phyloP scores from a whole-genome alignment of 2,329 filamentous ascomycete species.

The Fusarium pseudograminearum region DNA sequence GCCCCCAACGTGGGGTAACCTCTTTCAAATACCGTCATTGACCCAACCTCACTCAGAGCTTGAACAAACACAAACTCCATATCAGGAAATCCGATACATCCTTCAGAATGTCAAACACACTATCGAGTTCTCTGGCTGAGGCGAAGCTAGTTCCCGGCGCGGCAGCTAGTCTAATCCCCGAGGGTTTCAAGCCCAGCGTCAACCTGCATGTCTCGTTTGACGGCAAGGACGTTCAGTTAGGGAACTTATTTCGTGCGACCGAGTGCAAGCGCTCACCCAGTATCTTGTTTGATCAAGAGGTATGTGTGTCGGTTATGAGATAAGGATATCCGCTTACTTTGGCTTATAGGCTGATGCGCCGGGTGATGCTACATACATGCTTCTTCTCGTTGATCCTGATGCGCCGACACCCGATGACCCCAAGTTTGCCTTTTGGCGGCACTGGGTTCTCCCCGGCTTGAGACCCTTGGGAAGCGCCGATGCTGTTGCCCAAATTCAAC shows the following conservation, averaged over 20 bases:
- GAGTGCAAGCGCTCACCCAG: constrained; percentile 55
- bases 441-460: constrained; percentile 62
- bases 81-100: background rate
- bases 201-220: constrained; percentile 54
- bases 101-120: constrained; percentile 35
- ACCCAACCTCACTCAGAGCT: constrained; percentile 6
- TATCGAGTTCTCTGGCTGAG: constrained; percentile 51
- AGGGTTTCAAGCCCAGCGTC: constrained; percentile 57
- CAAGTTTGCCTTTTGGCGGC: constrained; percentile 67
- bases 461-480: constrained; percentile 47
- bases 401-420: constrained; percentile 67
- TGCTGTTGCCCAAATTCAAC: constrained; percentile 48
- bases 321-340: background rate
- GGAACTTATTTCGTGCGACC: constrained; percentile 56
- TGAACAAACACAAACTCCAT: background rate
- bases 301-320: fast-evolving
- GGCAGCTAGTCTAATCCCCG: constrained; percentile 56
- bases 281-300: constrained; percentile 54
- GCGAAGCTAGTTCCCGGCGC: constrained; percentile 57
- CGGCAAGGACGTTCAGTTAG: constrained; percentile 51
- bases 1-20: constrained; percentile 38
- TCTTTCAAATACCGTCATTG: constrained; percentile 38
- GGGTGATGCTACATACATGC: constrained; percentile 55
- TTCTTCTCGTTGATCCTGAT: constrained; percentile 66
- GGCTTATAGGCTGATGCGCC: constrained; percentile 40